Evolutionary conservation across 495 filamentous ascomycete genomes (phyloP), one percentile per base, ranked within the genome.

Genomic region (Darksidea phi): DNA sequence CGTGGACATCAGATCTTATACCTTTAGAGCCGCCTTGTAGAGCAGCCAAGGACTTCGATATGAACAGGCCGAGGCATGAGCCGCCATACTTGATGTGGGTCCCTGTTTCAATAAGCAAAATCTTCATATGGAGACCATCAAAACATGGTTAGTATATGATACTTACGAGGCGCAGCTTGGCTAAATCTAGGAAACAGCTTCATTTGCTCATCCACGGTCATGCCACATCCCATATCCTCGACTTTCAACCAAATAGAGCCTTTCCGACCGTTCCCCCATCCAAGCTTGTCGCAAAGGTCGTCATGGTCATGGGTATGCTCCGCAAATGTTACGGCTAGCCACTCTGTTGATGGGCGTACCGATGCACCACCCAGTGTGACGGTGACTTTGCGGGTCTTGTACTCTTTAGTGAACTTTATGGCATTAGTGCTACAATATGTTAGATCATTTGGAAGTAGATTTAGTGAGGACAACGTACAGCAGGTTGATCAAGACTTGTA

Each of bases 21-120:
- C 58, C 58, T 18, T 54, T 61, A n/a, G 37, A 24, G 25, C 58
- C 58, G 26, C 58, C 58, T n/a, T 61, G 58, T 11, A 61, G 58
- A 23, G 24, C 58, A 20, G 25, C 43, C n/a, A 61, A 48, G 5
- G 37, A 43, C 18, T 53, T 53, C 12, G 58, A 61, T 18, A 54
- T 61, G 48, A 56, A 56, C 0, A 56, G 53, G 10, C 53, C 53
- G 20, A 56, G 38, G 21, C 53, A 36, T 15, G 37, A 45, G 20
- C 53, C 53, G 10, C 53, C 53, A 37, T 56, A 61, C 13, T 61
- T 45, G 24, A 53, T 37, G 20, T 61, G 25, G 18, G 58, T 61
- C 11, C 47, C 43, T 50, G 55, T 21, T 20, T 11, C 20, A 38
- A 23, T 51, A 13, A 50, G 45, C 24, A 20, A 25, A 10, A 13